These are phyloP conservation scores for Penicillium fuscoglaucum DNA, from an alignment of 2,329 filamentous ascomycete genomes.

Conservation along the genomic window DNA sequence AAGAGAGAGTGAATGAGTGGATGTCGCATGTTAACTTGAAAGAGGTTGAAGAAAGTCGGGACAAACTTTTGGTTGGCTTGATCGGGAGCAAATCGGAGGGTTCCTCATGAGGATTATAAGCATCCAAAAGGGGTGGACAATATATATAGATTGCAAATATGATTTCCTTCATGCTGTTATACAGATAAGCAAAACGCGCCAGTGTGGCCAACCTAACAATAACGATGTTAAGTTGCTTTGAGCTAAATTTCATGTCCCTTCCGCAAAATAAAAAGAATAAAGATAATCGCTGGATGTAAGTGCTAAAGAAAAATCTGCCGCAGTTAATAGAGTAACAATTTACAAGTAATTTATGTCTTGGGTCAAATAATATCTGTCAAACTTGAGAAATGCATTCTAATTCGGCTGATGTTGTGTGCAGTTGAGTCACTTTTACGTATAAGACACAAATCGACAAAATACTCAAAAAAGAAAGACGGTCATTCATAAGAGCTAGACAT, in stretches of 20 bases:
- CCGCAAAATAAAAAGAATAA: too few relatives aligned
- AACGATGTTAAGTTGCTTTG: too few relatives aligned
- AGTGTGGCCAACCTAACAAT: too few relatives aligned
- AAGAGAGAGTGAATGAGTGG: constrained; percentile 7
- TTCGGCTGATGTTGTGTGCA: neutral
- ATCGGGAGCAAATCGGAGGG: neutral
- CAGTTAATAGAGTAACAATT: neutral
- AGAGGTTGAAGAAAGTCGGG: constrained; percentile 2
- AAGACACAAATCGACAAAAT: neutral
- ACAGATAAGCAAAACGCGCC: too few relatives aligned
- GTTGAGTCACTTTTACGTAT: neutral
- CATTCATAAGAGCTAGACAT: neutral
- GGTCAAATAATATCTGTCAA: neutral
- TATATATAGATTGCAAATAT: too few relatives aligned
- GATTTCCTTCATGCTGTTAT: too few relatives aligned
- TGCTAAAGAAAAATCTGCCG: neutral
- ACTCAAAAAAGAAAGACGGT: neutral
- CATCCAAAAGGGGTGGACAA: too few relatives aligned
- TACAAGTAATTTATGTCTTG: neutral
- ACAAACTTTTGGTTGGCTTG: neutral
- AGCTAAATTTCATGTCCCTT: too few relatives aligned
- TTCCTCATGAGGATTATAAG: too few relatives aligned
- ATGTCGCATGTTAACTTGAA: constrained; percentile 6
- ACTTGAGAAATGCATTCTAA: neutral
- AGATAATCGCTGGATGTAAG: too few relatives aligned